phyloP scores from a whole-genome alignment of 2,329 filamentous ascomycete genomes.

The Trichoderma koningii region DNA sequence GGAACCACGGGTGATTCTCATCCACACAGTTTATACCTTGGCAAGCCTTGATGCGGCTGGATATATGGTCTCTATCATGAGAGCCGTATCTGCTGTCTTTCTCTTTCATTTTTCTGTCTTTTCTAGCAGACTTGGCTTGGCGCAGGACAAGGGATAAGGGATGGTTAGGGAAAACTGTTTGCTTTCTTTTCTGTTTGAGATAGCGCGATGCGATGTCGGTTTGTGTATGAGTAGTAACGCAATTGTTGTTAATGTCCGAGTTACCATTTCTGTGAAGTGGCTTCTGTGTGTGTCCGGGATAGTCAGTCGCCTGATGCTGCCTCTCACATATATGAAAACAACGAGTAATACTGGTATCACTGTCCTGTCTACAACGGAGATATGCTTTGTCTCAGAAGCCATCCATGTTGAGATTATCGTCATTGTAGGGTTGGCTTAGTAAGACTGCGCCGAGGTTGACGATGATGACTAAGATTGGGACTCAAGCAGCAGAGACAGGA shows the following conservation, averaged over 20 bases:
- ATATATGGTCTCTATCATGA: conserved; percentile 20
- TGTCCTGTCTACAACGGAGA: too few species aligned
- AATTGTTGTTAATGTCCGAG: conserved; percentile 4
- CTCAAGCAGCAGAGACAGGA: too few species aligned
- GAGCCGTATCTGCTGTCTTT: conserved; percentile 29
- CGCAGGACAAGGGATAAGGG: conserved; percentile 25
- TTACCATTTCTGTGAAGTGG: too few species aligned
- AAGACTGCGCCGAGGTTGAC: too few species aligned
- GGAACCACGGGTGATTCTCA: conserved; percentile 35
- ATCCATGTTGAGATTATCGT: too few species aligned
- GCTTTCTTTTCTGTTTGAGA: conserved; percentile 6
- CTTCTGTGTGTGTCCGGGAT: neutral
- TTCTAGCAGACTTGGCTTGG: conserved; percentile 17
- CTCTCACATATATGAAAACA: too few species aligned
- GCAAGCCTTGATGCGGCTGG: conserved; percentile 31
- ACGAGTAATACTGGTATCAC: too few species aligned
- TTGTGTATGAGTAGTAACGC: conserved; percentile 19
- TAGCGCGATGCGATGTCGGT: neutral
- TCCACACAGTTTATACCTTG: conserved; percentile 32
- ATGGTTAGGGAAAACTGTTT: conserved; percentile 1
- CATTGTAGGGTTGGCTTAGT: too few species aligned
- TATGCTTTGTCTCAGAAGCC: too few species aligned
- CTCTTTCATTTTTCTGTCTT: conserved; percentile 28
- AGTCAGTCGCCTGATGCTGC: too few species aligned
- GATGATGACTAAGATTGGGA: too few species aligned